Base-by-base conservation (phyloP, 176 grass and related monocot species). In the Cenchrus americanus region DNA sequence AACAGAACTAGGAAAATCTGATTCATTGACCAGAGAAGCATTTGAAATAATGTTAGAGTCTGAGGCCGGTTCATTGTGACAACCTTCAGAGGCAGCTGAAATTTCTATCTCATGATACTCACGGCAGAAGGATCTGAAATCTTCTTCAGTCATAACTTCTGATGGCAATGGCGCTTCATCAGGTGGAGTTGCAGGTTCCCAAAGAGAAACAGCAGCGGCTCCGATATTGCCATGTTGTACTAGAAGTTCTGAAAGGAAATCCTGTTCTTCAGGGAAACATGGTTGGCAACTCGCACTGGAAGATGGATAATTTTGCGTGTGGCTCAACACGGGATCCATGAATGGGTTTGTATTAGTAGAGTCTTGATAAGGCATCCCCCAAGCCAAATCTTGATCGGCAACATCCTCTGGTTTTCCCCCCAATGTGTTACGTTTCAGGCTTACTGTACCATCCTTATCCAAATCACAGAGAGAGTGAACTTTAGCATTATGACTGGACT, bases 161-260 rank as follows among this genome's bases (percentile, higher is more conserved):
- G 87, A 83, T 62, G 78, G 69, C 65, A 89, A 89, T 21, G 68
- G 85, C 42, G 48, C 75, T 86, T 93, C 91, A 71, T 87, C 75
- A 76, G 91, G 82, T 85, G 82, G 87, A 77, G 88, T 85, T 77
- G 87, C 89, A 83, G 87, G 66, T 87, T 91, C 91, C 87, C 89
- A 91, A 66, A 97, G 84, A 51, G 90, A 86, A 90, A 92, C 85
- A 81, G 30, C 57, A 88, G 80, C 43, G 86, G 19, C 66, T 77
- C 76, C 66, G 54, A 47, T 81, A 76, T 81, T n/a, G 69, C 47
- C 77, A 69, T 78, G 60, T 78, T 78, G 81, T n/a, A 63, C 69
- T 80, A 87, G 43, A 87, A 87, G 71, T 79, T 90, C 77, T 74
- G 77, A 85, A 89, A 77, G 66, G 80, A 87, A 78, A 87, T 87